A percentile compares a stretch with the other conserved stretches of the same genome.
phyloP scores from a whole-genome alignment of 2,329 filamentous ascomycete genomes.

The Pseudocercospora pini-densiflorae region DNA sequence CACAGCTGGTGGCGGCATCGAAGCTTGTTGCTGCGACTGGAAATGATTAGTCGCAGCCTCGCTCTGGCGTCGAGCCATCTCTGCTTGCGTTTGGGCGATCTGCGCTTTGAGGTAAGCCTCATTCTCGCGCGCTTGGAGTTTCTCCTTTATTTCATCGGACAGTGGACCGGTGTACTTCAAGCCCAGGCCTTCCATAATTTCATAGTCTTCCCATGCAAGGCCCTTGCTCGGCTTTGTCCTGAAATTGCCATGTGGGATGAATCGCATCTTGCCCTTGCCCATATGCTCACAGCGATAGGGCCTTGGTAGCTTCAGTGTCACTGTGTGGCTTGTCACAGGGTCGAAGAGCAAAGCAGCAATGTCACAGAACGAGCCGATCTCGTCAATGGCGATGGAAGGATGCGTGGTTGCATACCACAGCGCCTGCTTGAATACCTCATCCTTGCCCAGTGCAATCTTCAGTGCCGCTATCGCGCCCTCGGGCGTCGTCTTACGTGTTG shows the following conservation, averaged over 20 bases:
- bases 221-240: slow-evolving; percentile 35
- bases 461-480: slow-evolving; percentile 62
- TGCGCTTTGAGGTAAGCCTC: slow-evolving; percentile 18
- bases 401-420: slow-evolving; percentile 62
- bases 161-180: slow-evolving; percentile 40
- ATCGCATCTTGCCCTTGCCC: slow-evolving; percentile 53
- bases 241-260: slow-evolving; percentile 34
- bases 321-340: slow-evolving; percentile 52
- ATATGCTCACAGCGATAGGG: slow-evolving; percentile 61
- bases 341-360: slow-evolving; percentile 62
- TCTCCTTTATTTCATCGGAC: slow-evolving; percentile 22
- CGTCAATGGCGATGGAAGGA: slow-evolving; percentile 54
- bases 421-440: slow-evolving; percentile 56
- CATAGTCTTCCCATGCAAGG: slow-evolving; percentile 37
- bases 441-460: slow-evolving; percentile 56
- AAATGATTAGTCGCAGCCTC: slow-evolving; percentile 18
- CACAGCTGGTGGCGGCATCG: slow-evolving; percentile 23
- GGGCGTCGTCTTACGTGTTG: slow-evolving; percentile 59
- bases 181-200: slow-evolving; percentile 33
- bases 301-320: slow-evolving; percentile 59
- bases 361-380: slow-evolving; percentile 62
- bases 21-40: slow-evolving; percentile 14
- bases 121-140: slow-evolving; percentile 17
- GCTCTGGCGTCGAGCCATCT: slow-evolving; percentile 3
- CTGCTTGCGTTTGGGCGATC: slow-evolving; percentile 18